Evolutionary conservation across 192 early-diverging fungal species (phyloP).

Genomic region (Entophlyctis luteolus): DNA sequence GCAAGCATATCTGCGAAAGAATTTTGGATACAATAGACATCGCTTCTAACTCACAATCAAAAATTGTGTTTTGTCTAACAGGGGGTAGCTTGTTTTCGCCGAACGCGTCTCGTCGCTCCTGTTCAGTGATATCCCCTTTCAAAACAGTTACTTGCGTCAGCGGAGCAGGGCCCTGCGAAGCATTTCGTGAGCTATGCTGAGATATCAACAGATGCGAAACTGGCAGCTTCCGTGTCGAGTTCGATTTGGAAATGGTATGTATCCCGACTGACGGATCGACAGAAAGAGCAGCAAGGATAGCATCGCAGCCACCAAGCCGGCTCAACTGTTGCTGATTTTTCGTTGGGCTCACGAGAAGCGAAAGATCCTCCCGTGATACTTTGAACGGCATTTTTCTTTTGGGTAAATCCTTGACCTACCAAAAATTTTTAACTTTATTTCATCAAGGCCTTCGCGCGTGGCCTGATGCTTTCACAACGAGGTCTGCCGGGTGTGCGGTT

Average conservation of each 20-base stretch:
- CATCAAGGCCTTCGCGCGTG: too few relatives aligned
- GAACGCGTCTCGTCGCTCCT: slow-evolving; percentile 14
- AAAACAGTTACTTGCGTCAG: background rate
- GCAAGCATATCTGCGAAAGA: slow-evolving; percentile 14
- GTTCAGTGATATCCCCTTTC: background rate
- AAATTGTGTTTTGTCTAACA: slow-evolving; percentile 24
- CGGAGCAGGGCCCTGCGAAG: background rate
- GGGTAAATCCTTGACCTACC: too few relatives aligned
- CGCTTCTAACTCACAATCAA: slow-evolving; percentile 32
- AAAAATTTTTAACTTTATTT: too few relatives aligned
- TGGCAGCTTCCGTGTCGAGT: too few relatives aligned
- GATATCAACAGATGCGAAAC: background rate
- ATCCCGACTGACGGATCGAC: slow-evolving; percentile 22
- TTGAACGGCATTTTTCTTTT: slow-evolving; percentile 1
- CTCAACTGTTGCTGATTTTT: slow-evolving; percentile 1
- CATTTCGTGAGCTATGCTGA: background rate
- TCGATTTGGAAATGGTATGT: background rate
- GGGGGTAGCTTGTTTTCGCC: slow-evolving; percentile 48
- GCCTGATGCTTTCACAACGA: too few relatives aligned
- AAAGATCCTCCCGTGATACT: background rate
- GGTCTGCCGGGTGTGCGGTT: too few relatives aligned
- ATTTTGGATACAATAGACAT: background rate
- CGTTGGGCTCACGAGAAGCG: background rate
- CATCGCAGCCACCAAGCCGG: slow-evolving; percentile 6
- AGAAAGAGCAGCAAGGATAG: background rate